Evolutionary conservation across 495 filamentous ascomycete genomes (phyloP), one percentile per base, ranked within the genome.

Genomic region (Durotheca rogersii): DNA sequence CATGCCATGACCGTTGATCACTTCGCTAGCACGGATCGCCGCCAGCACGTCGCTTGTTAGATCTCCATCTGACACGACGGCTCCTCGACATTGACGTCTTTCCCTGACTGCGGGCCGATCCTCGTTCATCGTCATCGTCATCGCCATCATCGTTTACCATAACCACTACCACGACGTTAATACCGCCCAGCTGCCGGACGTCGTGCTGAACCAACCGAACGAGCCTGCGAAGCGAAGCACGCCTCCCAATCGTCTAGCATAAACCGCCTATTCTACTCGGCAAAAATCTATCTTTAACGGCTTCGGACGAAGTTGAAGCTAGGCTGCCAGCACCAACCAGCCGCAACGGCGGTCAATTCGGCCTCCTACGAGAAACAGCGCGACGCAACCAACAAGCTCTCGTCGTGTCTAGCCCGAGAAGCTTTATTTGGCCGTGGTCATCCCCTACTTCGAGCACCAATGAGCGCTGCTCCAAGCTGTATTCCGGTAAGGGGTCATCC

Each of bases 11-110:
- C 1, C 27, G 49, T 53, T 51, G 41, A 54, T 54, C 50, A 47
- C n/a, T 53, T 33, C 45, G 41, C 30, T 18, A 47, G 41, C 41
- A 34, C 36, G 40, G 42, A 36, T 54, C 38, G n/a, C n/a, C n/a
- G n/a, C n/a, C n/a, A n/a, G n/a, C n/a, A n/a, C n/a, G n/a, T n/a
- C n/a, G n/a, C 38, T 51, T 36, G 16, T 18, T n/a, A 39, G 50
- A 51, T 59, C 56, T 37, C 11, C 50, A 38, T 19, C 45, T 53
- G 49, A 33, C 34, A 47, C 49, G 34, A 27, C 49, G 49, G 39
- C n/a, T n/a, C n/a, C n/a, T n/a, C 23, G 23, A 9, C 23, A 27
- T 27, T 27, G 23, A n/a, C n/a, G n/a, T n/a, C n/a, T 27, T 54
- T 51, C 41, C 41, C 46, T 51, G 6, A 25, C 15, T 29, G 35